Evolutionary conservation across 2,329 filamentous ascomycete species (phyloP).

Genomic region (Colletotrichum spinosum): DNA sequence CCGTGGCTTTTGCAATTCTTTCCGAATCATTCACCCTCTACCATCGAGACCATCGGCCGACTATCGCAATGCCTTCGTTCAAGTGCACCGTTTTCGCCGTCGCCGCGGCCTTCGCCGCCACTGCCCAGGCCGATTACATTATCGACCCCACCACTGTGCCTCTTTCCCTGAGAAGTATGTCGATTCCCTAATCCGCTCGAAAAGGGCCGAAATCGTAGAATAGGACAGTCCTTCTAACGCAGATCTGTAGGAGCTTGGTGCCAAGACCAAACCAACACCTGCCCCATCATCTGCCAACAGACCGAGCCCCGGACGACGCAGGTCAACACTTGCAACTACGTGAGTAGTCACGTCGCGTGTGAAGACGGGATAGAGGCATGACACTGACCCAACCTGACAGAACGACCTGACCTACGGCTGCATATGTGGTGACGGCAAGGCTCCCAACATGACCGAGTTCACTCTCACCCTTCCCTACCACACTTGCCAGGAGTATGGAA

Average conservation of each 20-base stretch:
- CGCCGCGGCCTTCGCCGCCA: slow-evolving; percentile 63
- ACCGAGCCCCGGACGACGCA: slow-evolving; percentile 60
- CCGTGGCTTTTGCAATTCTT: slow-evolving; percentile 4
- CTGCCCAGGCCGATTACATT: slow-evolving; percentile 66
- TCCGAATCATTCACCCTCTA: neutral
- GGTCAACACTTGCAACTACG: slow-evolving; percentile 76
- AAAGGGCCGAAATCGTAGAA: neutral
- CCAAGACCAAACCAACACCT: slow-evolving; percentile 68
- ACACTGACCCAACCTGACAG: slow-evolving; percentile 48
- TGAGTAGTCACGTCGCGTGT: slow-evolving; percentile 50
- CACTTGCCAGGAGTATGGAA: slow-evolving; percentile 78
- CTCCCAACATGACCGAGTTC: slow-evolving; percentile 82
- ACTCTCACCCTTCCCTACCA: slow-evolving; percentile 83
- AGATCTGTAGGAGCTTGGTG: slow-evolving; percentile 72
- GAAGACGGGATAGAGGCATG: neutral
- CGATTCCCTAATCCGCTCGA: neutral
- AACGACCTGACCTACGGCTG: slow-evolving; percentile 75
- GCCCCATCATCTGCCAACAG: slow-evolving; percentile 80
- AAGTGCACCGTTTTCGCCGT: slow-evolving; percentile 65
- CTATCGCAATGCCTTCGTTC: slow-evolving; percentile 64
- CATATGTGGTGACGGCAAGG: slow-evolving; percentile 73
- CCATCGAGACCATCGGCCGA: slow-evolving; percentile 1
- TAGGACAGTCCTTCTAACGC: slow-evolving; percentile 35
- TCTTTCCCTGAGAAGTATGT: slow-evolving; percentile 63
- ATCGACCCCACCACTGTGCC: slow-evolving; percentile 74